Evolutionary conservation across 2,329 filamentous ascomycete genomes (phyloP).

Genomic region (Fusarium sp.): DNA sequence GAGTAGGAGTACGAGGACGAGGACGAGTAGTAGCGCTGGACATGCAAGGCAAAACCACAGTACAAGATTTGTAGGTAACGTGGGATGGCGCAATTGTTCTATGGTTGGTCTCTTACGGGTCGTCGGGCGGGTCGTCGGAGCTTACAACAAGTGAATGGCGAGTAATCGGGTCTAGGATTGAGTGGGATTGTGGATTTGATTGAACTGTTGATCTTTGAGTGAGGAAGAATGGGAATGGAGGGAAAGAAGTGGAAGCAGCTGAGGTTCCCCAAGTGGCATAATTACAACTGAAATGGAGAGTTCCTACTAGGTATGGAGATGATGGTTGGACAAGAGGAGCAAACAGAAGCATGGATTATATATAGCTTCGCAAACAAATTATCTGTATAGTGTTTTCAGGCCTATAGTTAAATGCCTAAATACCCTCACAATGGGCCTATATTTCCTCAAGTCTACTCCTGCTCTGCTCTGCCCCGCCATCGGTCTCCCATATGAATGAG

Average conservation of each 20-base stretch:
- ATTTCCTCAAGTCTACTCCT: slow-evolving; percentile 3
- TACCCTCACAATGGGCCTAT: neutral
- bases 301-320: neutral
- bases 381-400: neutral
- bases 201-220: slow-evolving; percentile 10
- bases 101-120: slow-evolving; percentile 41
- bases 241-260: slow-evolving; percentile 36
- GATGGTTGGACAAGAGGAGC: neutral
- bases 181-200: slow-evolving; percentile 32
- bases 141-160: neutral
- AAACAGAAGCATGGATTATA: no score
- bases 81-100: slow-evolving; percentile 38
- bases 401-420: neutral
- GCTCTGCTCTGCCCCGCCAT: slow-evolving; percentile 35
- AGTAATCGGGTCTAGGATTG: slow-evolving; percentile 24
- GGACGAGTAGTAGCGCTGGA: slow-evolving; percentile 14
- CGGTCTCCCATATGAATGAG: slow-evolving; percentile 34
- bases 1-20: neutral
- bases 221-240: neutral
- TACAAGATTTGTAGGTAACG: slow-evolving; percentile 25
- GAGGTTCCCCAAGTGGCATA: slow-evolving; percentile 13
- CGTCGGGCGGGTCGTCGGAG: slow-evolving; percentile 45
- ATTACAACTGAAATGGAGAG: slow-evolving; percentile 3
- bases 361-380: neutral
- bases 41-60: slow-evolving; percentile 19